phyloP scores from a whole-genome alignment of 129 eudicot genomes.

The Arctium lappa region DNA sequence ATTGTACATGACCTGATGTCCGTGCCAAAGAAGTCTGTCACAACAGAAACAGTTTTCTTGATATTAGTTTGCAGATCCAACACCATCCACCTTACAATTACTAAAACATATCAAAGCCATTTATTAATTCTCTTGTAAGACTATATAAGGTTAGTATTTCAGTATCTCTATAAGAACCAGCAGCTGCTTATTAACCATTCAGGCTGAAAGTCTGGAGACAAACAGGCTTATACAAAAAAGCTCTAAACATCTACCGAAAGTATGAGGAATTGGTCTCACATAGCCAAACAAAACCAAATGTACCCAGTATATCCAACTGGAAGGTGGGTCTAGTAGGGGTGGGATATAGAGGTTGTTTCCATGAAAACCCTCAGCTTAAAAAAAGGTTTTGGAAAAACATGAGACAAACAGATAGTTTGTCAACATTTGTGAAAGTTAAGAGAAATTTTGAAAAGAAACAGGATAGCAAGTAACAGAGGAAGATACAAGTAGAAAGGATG shows the following conservation, averaged over 20 bases:
- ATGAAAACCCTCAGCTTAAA: no score
- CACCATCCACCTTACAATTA: background rate
- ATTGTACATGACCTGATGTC: constrained; percentile 98
- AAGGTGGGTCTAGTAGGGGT: no score
- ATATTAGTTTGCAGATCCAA: constrained; percentile 5
- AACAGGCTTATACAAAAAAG: background rate
- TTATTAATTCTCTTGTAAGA: background rate
- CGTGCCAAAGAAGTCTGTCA: constrained; percentile 95
- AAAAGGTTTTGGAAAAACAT: no score
- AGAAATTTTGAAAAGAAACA: no score
- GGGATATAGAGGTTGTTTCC: no score
- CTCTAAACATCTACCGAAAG: background rate
- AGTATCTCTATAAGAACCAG: background rate
- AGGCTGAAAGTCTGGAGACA: background rate
- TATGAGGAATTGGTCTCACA: background rate
- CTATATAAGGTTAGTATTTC: background rate
- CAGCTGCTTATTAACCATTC: background rate
- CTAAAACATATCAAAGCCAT: background rate
- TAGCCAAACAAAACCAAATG: background rate
- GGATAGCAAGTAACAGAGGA: no score
- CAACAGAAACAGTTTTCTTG: background rate
- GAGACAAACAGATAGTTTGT: no score
- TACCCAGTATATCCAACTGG: no score
- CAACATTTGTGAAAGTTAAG: no score
- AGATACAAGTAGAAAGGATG: no score